These are phyloP conservation scores for Colletotrichum tabaci DNA, from an alignment of 2,329 filamentous ascomycete genomes.

Conservation along the genomic window DNA sequence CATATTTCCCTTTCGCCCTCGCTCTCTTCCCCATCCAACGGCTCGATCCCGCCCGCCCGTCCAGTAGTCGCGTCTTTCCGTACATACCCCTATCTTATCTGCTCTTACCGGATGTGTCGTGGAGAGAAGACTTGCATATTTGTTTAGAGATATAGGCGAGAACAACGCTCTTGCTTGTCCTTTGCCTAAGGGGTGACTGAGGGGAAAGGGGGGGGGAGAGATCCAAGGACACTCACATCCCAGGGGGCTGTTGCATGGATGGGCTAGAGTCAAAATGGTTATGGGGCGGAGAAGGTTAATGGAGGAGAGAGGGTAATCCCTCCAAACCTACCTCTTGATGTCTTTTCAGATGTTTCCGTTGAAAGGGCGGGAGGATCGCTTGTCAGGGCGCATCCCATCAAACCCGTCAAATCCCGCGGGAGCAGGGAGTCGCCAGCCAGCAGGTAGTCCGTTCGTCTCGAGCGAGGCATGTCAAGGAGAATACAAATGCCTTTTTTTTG, in stretches of 20 bases:
- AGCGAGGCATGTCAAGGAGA: conserved; percentile 24
- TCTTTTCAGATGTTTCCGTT: conserved; percentile 37
- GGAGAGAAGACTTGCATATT: conserved; percentile 18
- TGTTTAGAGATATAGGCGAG: conserved; percentile 27
- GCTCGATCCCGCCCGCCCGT: no score
- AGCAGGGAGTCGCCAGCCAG: background rate
- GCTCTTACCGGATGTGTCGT: background rate
- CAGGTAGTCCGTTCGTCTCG: conserved; percentile 36
- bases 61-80: background rate
- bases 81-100: background rate
- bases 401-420: background rate
- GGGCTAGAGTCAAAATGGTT: background rate
- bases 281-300: background rate
- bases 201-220: no score
- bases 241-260: no score
- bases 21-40: background rate
- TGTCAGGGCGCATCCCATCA: conserved; percentile 23
- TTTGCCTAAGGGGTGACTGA: background rate
- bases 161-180: conserved; percentile 17
- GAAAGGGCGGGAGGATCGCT: background rate
- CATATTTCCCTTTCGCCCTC: background rate
- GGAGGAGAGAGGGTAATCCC: background rate
- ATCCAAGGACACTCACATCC: no score
- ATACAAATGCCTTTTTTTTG: conserved; percentile 18
- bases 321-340: conserved; percentile 1